Evolutionary conservation across 768 basidiomycete genomes (phyloP), one percentile per base, ranked within the genome.

Genomic region (Daedaleopsis sinensis): DNA sequence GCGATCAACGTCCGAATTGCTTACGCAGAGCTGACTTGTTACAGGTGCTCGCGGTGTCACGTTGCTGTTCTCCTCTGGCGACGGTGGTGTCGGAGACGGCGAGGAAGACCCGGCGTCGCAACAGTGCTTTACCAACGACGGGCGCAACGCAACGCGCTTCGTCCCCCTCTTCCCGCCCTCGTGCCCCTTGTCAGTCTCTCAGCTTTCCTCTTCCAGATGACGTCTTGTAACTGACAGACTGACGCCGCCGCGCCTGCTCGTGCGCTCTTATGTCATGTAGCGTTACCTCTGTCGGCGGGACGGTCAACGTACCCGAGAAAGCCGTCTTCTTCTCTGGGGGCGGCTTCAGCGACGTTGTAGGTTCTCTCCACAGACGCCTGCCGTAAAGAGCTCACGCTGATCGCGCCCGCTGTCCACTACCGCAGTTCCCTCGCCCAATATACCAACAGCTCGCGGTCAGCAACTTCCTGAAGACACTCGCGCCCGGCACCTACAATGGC

Each of bases 201-300:
- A n/a, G n/a, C 24, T 1, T 16, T 32, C 61, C 49, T 32, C 4
- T 32, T 32, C 4, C 27, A 32, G 3, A 3, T 32, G 4, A 3
- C 27, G 27, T 7, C 3, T 32, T 7, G 4, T 32, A 3, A 32
- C 7, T 32, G 27, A 32, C 27, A 32, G 27, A 32, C 27, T 32
- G 27, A 32, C 27, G 7, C 27, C 7, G 3, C 27, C 27, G 27
- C 27, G 27, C 27, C 27, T 32, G 27, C 7, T 32, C 27, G 27
- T 32, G 27, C 7, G 27, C 27, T 32, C 27, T 32, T 32, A 3
- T 23, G 48, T 16, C 52, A 24, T 42, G 8, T 23, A 91, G 89
- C 63, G 86, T 90, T 19, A 93, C 90, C 4, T 63, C 86, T 3
- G 89, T 93, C 3, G 90, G 90, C 8, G 90, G 84, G 10, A 91